Evolutionary conservation across 768 basidiomycete genomes (phyloP).

Genomic region (Lentinula edodes): DNA sequence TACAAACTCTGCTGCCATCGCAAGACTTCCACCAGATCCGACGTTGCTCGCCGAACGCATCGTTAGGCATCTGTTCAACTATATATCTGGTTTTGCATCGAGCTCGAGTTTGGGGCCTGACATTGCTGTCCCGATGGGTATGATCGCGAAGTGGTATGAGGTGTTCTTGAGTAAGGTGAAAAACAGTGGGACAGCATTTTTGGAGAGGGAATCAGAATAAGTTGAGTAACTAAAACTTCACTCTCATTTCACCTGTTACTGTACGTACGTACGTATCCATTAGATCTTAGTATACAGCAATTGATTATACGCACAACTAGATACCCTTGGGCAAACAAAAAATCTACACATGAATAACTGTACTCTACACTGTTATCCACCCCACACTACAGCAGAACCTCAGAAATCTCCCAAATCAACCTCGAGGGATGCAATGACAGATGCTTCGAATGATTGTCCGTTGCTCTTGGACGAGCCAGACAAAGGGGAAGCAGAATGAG

Average conservation of each 20-base stretch:
- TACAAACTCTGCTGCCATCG: slow-evolving; percentile 1
- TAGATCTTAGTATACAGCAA: too few relatives aligned
- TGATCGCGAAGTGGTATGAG: slow-evolving; percentile 71
- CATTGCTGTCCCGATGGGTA: slow-evolving; percentile 52
- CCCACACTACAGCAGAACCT: background rate
- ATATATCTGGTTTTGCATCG: slow-evolving; percentile 60
- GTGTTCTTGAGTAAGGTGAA: slow-evolving; percentile 53
- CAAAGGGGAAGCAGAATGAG: slow-evolving; percentile 21
- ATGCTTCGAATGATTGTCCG: slow-evolving; percentile 45
- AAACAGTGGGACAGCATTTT: slow-evolving; percentile 54
- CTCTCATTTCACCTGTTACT: too few relatives aligned
- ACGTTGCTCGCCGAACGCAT: slow-evolving; percentile 59
- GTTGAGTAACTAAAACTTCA: background rate
- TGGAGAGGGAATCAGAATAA: slow-evolving; percentile 43
- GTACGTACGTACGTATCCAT: too few relatives aligned
- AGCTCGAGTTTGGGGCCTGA: slow-evolving; percentile 40
- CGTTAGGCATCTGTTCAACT: slow-evolving; percentile 72
- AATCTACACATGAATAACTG: background rate
- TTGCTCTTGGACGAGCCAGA: slow-evolving; percentile 23
- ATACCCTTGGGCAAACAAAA: too few relatives aligned
- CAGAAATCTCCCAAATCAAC: slow-evolving; percentile 79
- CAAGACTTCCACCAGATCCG: slow-evolving; percentile 33
- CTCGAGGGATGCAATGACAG: slow-evolving; percentile 62
- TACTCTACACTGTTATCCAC: background rate
- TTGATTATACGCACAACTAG: too few relatives aligned